Evolutionary conservation across 208 protist species (phyloP), one percentile per base, ranked within the genome.

Genomic region (Zelonia costaricensis): DNA sequence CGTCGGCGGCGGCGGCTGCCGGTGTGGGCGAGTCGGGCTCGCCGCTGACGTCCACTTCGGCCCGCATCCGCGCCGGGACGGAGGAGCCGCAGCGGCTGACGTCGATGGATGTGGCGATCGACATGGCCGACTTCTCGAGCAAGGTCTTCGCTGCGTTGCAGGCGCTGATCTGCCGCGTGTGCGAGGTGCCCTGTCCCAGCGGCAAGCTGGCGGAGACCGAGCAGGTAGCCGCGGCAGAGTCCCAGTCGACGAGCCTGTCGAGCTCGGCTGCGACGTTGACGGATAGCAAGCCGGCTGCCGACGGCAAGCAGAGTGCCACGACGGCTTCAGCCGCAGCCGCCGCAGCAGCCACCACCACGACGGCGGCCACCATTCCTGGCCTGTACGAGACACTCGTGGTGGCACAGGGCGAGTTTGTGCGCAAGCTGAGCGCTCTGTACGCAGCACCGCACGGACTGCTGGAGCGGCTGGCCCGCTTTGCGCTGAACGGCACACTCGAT

Each of bases 91-190:
- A 57, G 39, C 18, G 49, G 10, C 58, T 83, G 20, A 86, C 83
- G 16, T 86, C 80, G 38, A 68, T 71, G 55, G 57, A 86, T 28
- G 76, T 89, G 16, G 68, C 69, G 16, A 65, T 94, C 0, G 80
- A 94, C 58, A 88, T 91, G 80, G 70, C 56, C 7, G 84, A 94
- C 54, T 94, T 94, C 44, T 69, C 78, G 0, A 35, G 22, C 9
- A 91, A 90, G 53, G 79, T 84, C 7, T 86, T 86, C 53, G 12
- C 30, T 7, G 80, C 74, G 9, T 55, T 94, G 20, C 76, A 80
- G 31, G 47, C 64, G 9, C 72, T 86, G 39, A 72, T 94, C 28
- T 23, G 55, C 15, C 69, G 63, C 6, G 64, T 76, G 8, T 90
- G 70, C 57, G 77, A 57, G 7, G 68, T 80, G 28, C 23, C 28